A percentile compares a stretch with the other conserved stretches of the same genome.
These are phyloP conservation scores for Micractinium conductrix DNA, from an alignment of 139 green algal genomes.

Conservation along the genomic window DNA sequence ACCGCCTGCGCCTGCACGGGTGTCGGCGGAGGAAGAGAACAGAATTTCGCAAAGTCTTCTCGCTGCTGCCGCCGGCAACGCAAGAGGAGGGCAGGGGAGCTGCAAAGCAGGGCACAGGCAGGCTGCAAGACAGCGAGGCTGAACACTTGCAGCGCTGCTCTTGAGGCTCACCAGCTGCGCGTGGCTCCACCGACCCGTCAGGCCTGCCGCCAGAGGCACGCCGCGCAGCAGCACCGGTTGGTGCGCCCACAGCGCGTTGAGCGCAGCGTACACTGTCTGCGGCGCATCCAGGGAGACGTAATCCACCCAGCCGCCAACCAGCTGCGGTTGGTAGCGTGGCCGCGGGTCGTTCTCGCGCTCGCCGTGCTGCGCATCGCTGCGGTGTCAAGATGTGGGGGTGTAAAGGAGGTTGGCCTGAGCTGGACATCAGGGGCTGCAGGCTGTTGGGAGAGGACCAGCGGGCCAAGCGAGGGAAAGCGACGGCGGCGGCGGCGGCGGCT, in stretches of 20 bases:
- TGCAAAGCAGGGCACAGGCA: too few species aligned
- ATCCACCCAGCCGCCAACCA: conserved; percentile 25
- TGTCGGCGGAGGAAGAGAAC: too few species aligned
- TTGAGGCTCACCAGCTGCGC: conserved; percentile 40
- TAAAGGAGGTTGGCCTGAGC: too few species aligned
- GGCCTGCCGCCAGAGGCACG: conserved; percentile 12
- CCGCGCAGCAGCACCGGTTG: conserved; percentile 40
- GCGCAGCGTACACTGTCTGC: conserved; percentile 31
- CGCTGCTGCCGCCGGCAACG: too few species aligned
- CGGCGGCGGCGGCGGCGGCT: background rate
- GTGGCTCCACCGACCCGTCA: conserved; percentile 32
- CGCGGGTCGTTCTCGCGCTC: conserved; percentile 35
- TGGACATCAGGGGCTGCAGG: background rate
- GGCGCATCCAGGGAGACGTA: conserved; percentile 40
- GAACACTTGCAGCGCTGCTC: too few species aligned
- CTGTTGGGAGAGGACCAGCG: background rate
- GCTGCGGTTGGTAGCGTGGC: conserved; percentile 18
- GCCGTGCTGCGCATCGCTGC: conserved; percentile 51
- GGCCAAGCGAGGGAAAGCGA: background rate
- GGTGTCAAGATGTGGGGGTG: background rate
- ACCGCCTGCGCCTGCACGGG: conserved; percentile 11
- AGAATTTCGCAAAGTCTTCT: too few species aligned
- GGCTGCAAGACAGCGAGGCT: too few species aligned
- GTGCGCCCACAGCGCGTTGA: conserved; percentile 25
- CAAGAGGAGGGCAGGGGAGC: too few species aligned